Evolutionary conservation across 2,329 filamentous ascomycete genomes (phyloP).

Genomic region (Stylonectria norvegica): DNA sequence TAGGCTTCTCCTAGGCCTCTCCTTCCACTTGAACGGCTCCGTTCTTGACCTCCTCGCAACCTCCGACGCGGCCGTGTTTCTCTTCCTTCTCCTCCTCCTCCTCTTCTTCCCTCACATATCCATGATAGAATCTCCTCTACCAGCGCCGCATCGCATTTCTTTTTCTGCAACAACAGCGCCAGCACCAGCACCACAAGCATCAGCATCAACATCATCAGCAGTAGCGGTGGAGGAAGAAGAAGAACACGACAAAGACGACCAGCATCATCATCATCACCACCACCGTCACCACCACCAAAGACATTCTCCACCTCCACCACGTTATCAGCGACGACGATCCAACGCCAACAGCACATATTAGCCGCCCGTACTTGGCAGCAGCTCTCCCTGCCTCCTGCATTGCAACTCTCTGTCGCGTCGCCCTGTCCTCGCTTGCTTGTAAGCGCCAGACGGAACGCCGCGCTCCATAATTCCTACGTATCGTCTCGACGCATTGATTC

Average conservation of each 20-base stretch:
- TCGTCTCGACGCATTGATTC: constrained; percentile 3
- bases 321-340: constrained; percentile 6
- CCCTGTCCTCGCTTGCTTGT: constrained; percentile 1
- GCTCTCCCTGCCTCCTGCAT: neutral
- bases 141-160: too few species aligned
- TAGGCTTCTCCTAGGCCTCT: too few species aligned
- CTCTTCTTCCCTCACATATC: too few species aligned
- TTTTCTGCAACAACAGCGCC: too few species aligned
- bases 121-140: too few species aligned
- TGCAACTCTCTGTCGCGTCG: constrained; percentile 1
- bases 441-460: constrained; percentile 12
- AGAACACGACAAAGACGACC: neutral
- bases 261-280: neutral
- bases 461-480: constrained; percentile 17
- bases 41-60: too few species aligned
- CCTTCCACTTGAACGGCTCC: too few species aligned
- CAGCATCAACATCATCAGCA: neutral
- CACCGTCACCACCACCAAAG: neutral
- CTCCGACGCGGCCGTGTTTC: too few species aligned
- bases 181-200: neutral
- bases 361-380: constrained; percentile 1
- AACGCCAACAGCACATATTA: constrained; percentile 8
- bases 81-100: too few species aligned
- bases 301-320: too few species aligned
- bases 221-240: neutral